These are phyloP conservation scores for Carex cristatella DNA, from an alignment of 176 grass and related monocot genomes.

Conservation along the genomic window DNA sequence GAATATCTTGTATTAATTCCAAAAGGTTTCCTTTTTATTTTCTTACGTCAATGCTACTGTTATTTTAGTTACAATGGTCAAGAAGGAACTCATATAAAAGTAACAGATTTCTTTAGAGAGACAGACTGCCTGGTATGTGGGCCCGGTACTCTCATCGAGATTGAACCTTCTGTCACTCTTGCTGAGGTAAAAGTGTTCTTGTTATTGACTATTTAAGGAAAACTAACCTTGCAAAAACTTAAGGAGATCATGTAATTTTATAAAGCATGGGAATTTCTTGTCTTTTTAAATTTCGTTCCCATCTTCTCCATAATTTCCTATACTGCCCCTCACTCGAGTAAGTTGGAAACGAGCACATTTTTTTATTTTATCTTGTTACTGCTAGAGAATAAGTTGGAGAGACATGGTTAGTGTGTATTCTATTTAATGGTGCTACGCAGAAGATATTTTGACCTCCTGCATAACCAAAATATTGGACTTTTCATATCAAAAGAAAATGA, in stretches of 20 bases:
- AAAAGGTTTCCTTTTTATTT: not conserved
- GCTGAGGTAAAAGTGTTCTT: slow-evolving; percentile 36
- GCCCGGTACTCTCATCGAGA: slow-evolving; percentile 68
- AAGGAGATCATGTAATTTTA: slow-evolving; percentile 5
- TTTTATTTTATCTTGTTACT: not conserved
- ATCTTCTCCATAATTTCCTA: not conserved
- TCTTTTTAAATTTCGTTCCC: not conserved
- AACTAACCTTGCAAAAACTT: not conserved
- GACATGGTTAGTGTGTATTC: not conserved
- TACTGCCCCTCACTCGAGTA: not conserved
- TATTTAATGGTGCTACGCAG: not conserved
- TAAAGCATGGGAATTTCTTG: not conserved
- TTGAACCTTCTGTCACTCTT: slow-evolving; percentile 62
- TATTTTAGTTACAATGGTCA: slow-evolving; percentile 76
- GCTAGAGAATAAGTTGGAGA: not conserved
- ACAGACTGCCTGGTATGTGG: slow-evolving; percentile 92
- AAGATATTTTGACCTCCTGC: not conserved
- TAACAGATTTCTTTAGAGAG: slow-evolving; percentile 81
- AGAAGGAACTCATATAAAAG: slow-evolving; percentile 87
- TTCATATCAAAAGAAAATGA: not conserved
- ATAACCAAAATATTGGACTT: not conserved
- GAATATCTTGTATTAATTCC: not conserved
- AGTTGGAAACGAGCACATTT: not conserved
- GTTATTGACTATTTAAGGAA: not conserved
- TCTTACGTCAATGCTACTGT: not conserved